Conservation (phyloP, 2,329 filamentous ascomycete genomes). For the Fusarium torulosum region DNA sequence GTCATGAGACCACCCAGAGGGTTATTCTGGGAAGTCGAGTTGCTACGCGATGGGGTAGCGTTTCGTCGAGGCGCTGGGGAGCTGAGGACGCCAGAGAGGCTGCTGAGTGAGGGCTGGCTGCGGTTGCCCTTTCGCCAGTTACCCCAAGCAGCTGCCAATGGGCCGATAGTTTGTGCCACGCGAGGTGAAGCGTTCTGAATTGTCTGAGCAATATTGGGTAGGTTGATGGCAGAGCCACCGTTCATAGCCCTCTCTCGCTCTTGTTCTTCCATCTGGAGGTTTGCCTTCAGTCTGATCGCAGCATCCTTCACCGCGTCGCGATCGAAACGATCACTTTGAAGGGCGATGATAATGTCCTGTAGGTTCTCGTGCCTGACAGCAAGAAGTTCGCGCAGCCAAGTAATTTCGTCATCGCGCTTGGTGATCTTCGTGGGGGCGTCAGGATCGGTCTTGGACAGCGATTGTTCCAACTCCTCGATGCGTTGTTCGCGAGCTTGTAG, state of each 20-base stretch:
- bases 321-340: slow-evolving; percentile 82
- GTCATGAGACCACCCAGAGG: slow-evolving; percentile 87
- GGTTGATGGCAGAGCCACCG: slow-evolving; percentile 72
- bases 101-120: slow-evolving; percentile 63
- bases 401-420: slow-evolving; percentile 93
- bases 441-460: slow-evolving; percentile 76
- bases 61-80: slow-evolving; percentile 58
- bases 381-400: slow-evolving; percentile 93
- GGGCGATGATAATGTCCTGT: slow-evolving; percentile 86
- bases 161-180: slow-evolving; percentile 83
- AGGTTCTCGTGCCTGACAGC: slow-evolving; percentile 91
- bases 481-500: slow-evolving; percentile 91
- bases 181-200: slow-evolving; percentile 84
- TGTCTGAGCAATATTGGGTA: slow-evolving; percentile 82
- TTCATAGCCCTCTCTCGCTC: slow-evolving; percentile 88
- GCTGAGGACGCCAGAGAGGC: slow-evolving; percentile 62
- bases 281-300: slow-evolving; percentile 91
- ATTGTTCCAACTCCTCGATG: slow-evolving; percentile 87
- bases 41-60: slow-evolving; percentile 72
- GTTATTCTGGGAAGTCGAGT: slow-evolving; percentile 64
- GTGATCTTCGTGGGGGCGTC: slow-evolving; percentile 86
- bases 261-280: slow-evolving; percentile 97
- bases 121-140: slow-evolving; percentile 85
- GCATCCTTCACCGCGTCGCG: slow-evolving; percentile 86
- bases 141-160: slow-evolving; percentile 90